Percentiles rank a stretch among this genome's conserved stretches.
Evolutionary conservation across 2,329 filamentous ascomycete genomes (phyloP).

Genomic region (Gliomastix tumulicola): DNA sequence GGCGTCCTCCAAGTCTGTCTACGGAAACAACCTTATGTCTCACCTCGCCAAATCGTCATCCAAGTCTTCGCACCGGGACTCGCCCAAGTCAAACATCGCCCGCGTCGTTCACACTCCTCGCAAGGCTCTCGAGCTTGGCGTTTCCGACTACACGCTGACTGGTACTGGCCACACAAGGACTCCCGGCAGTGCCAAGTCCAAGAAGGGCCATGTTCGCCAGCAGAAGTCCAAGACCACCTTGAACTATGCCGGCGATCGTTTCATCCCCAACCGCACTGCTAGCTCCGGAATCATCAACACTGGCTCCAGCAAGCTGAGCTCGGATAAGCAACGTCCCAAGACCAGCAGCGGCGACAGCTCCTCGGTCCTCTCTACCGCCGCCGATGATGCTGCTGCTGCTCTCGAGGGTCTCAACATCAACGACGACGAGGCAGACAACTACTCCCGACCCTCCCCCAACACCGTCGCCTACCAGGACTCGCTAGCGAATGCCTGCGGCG

Average conservation of each 20-base stretch:
- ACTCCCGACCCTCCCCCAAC: conserved; percentile 77
- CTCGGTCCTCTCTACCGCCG: conserved; percentile 67
- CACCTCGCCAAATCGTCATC: conserved; percentile 64
- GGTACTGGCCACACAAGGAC: conserved; percentile 67
- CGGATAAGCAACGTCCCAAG: conserved; percentile 67
- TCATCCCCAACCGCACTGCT: conserved; percentile 88
- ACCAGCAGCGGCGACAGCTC: conserved; percentile 63
- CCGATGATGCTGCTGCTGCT: conserved; percentile 72
- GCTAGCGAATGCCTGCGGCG: conserved; percentile 82
- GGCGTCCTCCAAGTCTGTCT: conserved; percentile 63
- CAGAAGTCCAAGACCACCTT: conserved; percentile 71
- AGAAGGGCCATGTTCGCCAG: conserved; percentile 44
- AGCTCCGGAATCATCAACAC: conserved; percentile 82
- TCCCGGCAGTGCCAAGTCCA: conserved; percentile 48
- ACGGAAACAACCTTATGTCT: conserved; percentile 70
- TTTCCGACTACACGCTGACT: conserved; percentile 87
- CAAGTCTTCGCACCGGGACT: conserved; percentile 52
- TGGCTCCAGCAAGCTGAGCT: conserved; percentile 77
- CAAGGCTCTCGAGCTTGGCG: conserved; percentile 76
- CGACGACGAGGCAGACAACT: conserved; percentile 60
- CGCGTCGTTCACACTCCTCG: conserved; percentile 68
- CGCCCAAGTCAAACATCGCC: conserved; percentile 95
- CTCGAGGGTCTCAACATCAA: conserved; percentile 72
- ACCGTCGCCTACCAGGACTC: conserved; percentile 88
- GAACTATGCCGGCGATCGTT: conserved; percentile 79